Base-by-base conservation (phyloP, 768 basidiomycete genomes). In the Gyrodon lividus region DNA sequence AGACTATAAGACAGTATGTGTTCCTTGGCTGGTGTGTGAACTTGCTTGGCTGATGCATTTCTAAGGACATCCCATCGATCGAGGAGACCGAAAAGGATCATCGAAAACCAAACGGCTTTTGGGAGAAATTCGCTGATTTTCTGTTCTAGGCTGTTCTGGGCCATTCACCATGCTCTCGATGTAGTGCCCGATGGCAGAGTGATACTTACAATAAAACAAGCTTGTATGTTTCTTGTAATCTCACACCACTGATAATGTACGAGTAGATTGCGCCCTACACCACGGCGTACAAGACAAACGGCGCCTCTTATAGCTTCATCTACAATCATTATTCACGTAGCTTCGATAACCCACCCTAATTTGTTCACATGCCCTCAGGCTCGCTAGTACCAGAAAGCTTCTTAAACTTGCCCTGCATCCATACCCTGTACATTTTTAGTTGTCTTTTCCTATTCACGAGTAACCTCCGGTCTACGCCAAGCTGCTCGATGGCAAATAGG, bases 391-490 rank as follows among this genome's bases (percentile, higher is more conserved):
- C 17, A 0, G 59, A 17, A 19, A 48, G 9, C 43, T 86, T 89
- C 52, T 75, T 74, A 63, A 92, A 92, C 63, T 86, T 87, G 0
- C 82, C 90, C 69, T 95, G 92, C 84, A 94, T 83, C 92, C 92
- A 96, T 0, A 94, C 88, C 41, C 97, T 77, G 66, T 96, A 98
- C 97, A 99, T 99, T 70, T 96, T 96, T 45, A 97, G 72, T 71
- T 94, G 89, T 52, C 91, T 77, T 71, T 97, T 98, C 41, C 97
- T 78, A 64, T 99, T 99, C 46, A 99, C 86, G 39, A 98, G 76
- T 50, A 99, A 71, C 38, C 97, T 78, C 6, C 94, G 76, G 72
- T 99, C 97, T 6, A 94, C 81, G 2, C 93, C 94, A 2, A 98
- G 77, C 61, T 92, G 89, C 50, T 86, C 81, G n/a, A 83, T 78